A percentile compares a stretch with the other conserved stretches of the same genome.
These are phyloP conservation scores for Aspergillus nanangensis DNA, from an alignment of 495 filamentous ascomycete genomes.

Conservation along the genomic window DNA sequence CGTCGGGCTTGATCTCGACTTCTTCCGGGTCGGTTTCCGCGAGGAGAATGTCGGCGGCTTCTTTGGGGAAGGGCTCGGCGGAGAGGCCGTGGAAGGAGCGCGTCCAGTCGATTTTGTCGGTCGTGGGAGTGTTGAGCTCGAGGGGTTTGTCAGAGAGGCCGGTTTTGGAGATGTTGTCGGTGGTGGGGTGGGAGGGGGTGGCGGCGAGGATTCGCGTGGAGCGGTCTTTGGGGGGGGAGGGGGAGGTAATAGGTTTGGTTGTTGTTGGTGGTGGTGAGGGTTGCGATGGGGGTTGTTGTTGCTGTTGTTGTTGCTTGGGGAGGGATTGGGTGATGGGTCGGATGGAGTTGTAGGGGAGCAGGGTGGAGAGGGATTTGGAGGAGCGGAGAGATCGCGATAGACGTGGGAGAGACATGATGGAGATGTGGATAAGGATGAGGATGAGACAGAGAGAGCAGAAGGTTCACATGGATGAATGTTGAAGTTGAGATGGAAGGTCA, in stretches of 20 bases:
- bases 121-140: constrained; percentile 35
- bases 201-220: constrained; percentile 21
- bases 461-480: not conserved
- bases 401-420: constrained; percentile 6
- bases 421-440: not conserved
- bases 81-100: constrained; percentile 88
- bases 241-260: constrained; percentile 9
- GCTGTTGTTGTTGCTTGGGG: constrained; percentile 15
- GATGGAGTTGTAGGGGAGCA: constrained; percentile 10
- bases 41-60: constrained; percentile 68
- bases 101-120: constrained; percentile 79
- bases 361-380: constrained; percentile 6
- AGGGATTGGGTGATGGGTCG: constrained; percentile 11
- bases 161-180: constrained; percentile 45
- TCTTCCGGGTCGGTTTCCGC: constrained; percentile 64
- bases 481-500: constrained; percentile 2
- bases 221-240: constrained; percentile 14
- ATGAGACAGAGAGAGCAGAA: not conserved
- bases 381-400: constrained; percentile 8
- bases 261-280: constrained; percentile 1
- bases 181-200: constrained; percentile 33
- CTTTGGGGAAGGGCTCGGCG: constrained; percentile 67
- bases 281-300: constrained; percentile 12
- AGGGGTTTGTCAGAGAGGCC: constrained; percentile 50
- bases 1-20: constrained; percentile 94